Base-by-base conservation (phyloP, 768 basidiomycete species). In the Collybia nuda region DNA sequence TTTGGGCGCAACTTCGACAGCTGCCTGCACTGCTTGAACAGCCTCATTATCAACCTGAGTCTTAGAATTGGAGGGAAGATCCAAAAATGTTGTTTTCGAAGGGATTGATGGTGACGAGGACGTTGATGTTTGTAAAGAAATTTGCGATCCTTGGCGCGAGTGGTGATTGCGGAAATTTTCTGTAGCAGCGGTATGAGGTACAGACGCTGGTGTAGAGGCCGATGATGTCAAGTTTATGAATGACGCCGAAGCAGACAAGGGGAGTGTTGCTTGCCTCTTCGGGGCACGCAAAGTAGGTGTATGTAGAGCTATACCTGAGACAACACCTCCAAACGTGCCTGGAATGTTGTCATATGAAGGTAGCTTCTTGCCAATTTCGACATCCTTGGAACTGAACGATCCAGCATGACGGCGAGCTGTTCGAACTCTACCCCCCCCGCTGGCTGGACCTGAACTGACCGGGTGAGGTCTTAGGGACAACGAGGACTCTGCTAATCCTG, bases 361-460 rank as follows among this genome's bases (percentile, higher is more conserved):
- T 44, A 90, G 64, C 48, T 81, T 75, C 67, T 86, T 91, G 36
- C 94, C 94, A 44, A 90, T 84, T 62, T 96, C 87, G 5, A 96
- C 88, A 63, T 97, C 94, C 62, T 92, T 89, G 21, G 79, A 85
- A 54, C 94, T 96, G 71, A 96, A 98, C 3, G 94, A 96, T n/a
- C 94, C 94, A 5, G 90, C 94, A 65, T 96, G 90, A 32, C 94
- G 78, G 39, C 93, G 77, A 19, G 82, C 78, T 43, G 79, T 85
- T 22, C 83, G 82, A 21, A 66, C 67, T 52, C 78, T 76, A 49
- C 68, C 77, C 50, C 49, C 57, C 3, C 32, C 32, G 36, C 44
- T 50, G 7, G 22, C 43, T 14, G 42, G 19, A 37, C 56, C 59
- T 54, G 57, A 68, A 64, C 47, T 52, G 18, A 40, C 32, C 53